Evolutionary conservation across 192 early-diverging fungal species (phyloP).

Genomic region (Entophlyctis helioformis): DNA sequence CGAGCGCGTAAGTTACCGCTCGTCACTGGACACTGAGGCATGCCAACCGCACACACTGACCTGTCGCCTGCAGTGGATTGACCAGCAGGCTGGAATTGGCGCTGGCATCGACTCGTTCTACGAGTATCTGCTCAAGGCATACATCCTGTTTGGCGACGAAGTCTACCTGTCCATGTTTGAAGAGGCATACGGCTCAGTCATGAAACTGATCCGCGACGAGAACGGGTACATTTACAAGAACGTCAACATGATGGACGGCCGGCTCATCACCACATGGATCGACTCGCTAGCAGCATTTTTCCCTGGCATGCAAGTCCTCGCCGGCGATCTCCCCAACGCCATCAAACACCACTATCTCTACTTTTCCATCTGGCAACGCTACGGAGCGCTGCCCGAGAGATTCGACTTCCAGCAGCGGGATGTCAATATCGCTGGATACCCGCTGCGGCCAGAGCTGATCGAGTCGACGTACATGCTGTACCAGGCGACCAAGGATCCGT

Average conservation of each 20-base stretch:
- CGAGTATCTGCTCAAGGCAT: conserved; percentile 81
- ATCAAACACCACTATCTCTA: conserved; percentile 71
- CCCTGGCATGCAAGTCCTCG: conserved; percentile 81
- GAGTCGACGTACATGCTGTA: conserved; percentile 93
- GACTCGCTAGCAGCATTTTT: conserved; percentile 86
- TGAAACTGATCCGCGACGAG: conserved; percentile 48
- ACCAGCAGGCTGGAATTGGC: conserved; percentile 60
- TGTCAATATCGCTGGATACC: conserved; percentile 61
- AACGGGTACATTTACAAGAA: conserved; percentile 75
- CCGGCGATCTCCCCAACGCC: conserved; percentile 76
- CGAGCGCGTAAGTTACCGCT: too few relatives aligned
- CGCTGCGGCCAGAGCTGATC: conserved; percentile 84
- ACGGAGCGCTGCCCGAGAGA: conserved; percentile 74
- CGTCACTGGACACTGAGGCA: too few relatives aligned
- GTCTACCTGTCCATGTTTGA: conserved; percentile 69
- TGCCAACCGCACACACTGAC: too few relatives aligned
- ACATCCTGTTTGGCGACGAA: conserved; percentile 75
- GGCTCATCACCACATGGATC: conserved; percentile 61
- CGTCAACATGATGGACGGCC: conserved; percentile 66
- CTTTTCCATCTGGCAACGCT: conserved; percentile 79
- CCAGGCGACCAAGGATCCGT: conserved; percentile 77
- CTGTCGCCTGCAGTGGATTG: conserved; percentile 53
- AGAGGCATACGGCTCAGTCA: conserved; percentile 55
- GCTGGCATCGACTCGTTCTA: conserved; percentile 89
- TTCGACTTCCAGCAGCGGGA: conserved; percentile 62